Evolutionary conservation across 2,329 filamentous ascomycete genomes (phyloP), one percentile per base, ranked within the genome.

Genomic region (Colletotrichum sp.): DNA sequence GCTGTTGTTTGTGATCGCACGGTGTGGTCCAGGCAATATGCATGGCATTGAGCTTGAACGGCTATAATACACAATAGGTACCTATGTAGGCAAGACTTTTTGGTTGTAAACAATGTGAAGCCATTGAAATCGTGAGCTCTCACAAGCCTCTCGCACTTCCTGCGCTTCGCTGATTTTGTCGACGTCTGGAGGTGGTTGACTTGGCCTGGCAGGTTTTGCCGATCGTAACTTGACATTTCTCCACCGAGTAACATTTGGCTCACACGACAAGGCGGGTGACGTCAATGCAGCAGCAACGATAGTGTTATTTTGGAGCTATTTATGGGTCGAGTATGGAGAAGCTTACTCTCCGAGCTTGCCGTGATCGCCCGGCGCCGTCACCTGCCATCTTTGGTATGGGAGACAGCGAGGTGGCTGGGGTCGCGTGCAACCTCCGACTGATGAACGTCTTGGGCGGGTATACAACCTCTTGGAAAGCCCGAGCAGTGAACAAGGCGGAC

Each of bases 401-500:
- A 48, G 43, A 48, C 9, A 48, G 43, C 10, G 18, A 48, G 43
- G 3, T 48, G n/a, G 43, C 43, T 21, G 43, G 18, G 43, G 43
- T 48, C 9, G 10, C 18, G 9, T 48, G 43, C 43, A 21, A 21
- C 43, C 43, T n/a, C 2, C 1, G 9, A 48, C 43, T 21, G 18
- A n/a, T 48, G 38, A n/a, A 21, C 9, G 5, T 48, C 9, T 48
- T 21, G 18, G 16, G 5, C 5, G 36, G 16, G 36, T 2, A 5
- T 18, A 18, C 16, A 2, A 18, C 0, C 15, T 38, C 36, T 9
- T 1, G 8, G 8, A 38, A 38, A 18, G 0, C 3, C 36, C 36
- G 36, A 38, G 16, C 18, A 1, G 1, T 38, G 1, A 38, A 38
- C 36, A 16, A 0, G 16, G 36, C 15, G 15, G 34, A 36, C 15